Evolutionary conservation across 352 stramenopile species (phyloP), one percentile per base, ranked within the genome.

Genomic region (Sclerospora graminicola): DNA sequence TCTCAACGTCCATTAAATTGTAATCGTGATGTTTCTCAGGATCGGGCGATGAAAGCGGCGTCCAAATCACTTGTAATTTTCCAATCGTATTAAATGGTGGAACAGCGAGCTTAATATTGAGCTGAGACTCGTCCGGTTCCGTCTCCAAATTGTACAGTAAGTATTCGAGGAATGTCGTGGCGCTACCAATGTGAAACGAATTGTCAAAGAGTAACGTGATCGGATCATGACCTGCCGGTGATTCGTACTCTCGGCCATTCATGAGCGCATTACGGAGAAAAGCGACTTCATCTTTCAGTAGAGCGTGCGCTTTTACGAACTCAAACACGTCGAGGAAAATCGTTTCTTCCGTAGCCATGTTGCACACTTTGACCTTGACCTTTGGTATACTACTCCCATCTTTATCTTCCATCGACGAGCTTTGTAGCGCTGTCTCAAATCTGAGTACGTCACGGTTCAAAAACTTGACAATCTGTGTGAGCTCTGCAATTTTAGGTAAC

Each of bases 141-240:
- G 89, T 97, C 45, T 94, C 82, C 23, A 97, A 70, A 35, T 89
- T 89, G 61, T 97, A 96, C 8, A 95, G 53, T 30, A 96, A 63
- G 28, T 96, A 94, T 45, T 97, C 84, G 5, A 86, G 83, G 45
- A 97, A 97, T n/a, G 84, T 86, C 6, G 84, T 97, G 18, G 82
- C 80, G 27, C 81, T 95, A 19, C 84, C 86, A 26, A 92, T 68
- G 45, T 96, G 85, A 55, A 96, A 96, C 15, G 83, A 95, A 52
- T 92, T 91, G 61, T 96, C 80, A 34, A 97, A 96, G 18, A 97
- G 75, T 33, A 96, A 56, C 43, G 83, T 82, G 51, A 96, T 87
- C 14, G 90, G 90, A 33, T 97, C 89, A 55, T 97, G 83, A 32
- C 67, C 74, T 29, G 45, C 52, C 8, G 85, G 82, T 8, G 89